Conservation (phyloP, 331 rosid species). For the Stylosanthes scabra region DNA sequence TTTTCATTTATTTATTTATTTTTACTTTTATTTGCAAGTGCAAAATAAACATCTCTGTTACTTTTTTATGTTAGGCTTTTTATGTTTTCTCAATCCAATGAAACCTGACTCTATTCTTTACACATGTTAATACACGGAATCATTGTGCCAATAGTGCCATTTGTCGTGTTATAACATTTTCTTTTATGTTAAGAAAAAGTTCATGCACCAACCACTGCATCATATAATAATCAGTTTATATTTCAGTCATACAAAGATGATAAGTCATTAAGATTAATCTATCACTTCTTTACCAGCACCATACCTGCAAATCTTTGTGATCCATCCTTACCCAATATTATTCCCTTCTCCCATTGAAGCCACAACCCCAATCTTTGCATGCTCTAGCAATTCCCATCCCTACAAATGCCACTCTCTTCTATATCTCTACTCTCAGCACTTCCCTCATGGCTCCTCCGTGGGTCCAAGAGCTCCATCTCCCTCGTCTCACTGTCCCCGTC, state of each 20-base stretch:
- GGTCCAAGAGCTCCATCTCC: conserved; percentile 86
- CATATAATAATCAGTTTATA: conserved; percentile 24
- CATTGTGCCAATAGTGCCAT: too few species aligned
- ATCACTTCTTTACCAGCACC: conserved; percentile 49
- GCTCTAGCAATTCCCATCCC: conserved; percentile 43
- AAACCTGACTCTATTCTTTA: too few species aligned
- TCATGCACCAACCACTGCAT: conserved; percentile 33
- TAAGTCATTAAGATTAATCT: conserved; percentile 14
- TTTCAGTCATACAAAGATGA: conserved; percentile 42
- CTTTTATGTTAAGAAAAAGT: background rate
- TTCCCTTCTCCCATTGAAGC: background rate
- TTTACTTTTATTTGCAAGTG: conserved; percentile 37
- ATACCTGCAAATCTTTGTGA: conserved; percentile 50
- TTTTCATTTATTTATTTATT: too few species aligned
- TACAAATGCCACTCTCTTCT: conserved; percentile 66
- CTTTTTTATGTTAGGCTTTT: background rate
- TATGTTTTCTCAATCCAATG: too few species aligned
- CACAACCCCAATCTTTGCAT: conserved; percentile 64
- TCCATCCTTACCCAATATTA: conserved; percentile 33
- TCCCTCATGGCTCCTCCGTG: conserved; percentile 72
- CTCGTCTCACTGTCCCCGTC: conserved; percentile 53
- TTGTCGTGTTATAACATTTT: background rate
- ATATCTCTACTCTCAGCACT: conserved; percentile 38
- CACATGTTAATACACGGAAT: too few species aligned
- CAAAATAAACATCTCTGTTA: conserved; percentile 38